These are phyloP conservation scores for Candida sanyaensis DNA, from an alignment of 1,139 yeast genomes.

Conservation along the genomic window DNA sequence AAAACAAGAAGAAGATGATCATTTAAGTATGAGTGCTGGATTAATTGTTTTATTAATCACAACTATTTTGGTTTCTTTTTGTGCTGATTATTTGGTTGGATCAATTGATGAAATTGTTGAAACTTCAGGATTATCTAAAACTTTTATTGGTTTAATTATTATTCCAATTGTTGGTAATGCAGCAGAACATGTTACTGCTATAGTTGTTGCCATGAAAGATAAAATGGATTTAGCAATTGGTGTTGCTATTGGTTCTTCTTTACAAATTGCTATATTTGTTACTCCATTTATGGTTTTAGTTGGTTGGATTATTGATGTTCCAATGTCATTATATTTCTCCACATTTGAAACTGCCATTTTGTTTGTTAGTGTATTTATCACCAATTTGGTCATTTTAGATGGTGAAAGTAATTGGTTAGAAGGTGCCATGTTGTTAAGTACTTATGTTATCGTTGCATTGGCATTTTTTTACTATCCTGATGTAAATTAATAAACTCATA, in stretches of 20 bases:
- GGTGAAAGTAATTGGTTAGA: slow-evolving; percentile 98
- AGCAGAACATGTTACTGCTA: slow-evolving; percentile 97
- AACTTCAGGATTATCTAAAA: slow-evolving; percentile 83
- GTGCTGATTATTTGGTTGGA: slow-evolving; percentile 93
- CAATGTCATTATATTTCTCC: slow-evolving; percentile 90
- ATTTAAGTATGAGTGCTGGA: slow-evolving; percentile 44
- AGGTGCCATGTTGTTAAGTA: slow-evolving; percentile 87
- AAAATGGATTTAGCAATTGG: slow-evolving; percentile 98
- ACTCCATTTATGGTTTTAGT: slow-evolving; percentile 92
- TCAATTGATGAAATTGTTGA: slow-evolving; percentile 88
- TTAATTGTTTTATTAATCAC: slow-evolving; percentile 54
- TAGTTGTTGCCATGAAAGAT: slow-evolving; percentile 90
- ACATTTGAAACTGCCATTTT: slow-evolving; percentile 92
- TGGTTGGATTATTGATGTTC: slow-evolving; percentile 89
- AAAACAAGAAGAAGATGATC: slow-evolving; percentile 22
- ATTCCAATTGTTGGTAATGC: slow-evolving; percentile 98
- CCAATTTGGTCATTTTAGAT: slow-evolving; percentile 84
- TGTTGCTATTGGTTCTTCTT: slow-evolving; percentile 95
- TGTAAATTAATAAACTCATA: slow-evolving; percentile 4
- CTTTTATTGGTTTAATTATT: slow-evolving; percentile 90
- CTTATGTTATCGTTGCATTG: slow-evolving; percentile 82
- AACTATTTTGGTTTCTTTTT: slow-evolving; percentile 81
- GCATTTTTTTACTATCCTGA: slow-evolving; percentile 87
- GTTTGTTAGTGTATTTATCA: slow-evolving; percentile 83
- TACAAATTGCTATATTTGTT: slow-evolving; percentile 91